Percentiles rank a stretch among this genome's conserved stretches.
Evolutionary conservation across 1,284 basidiomycete genomes (phyloP).

Genomic region (Rhizoctonia solani): DNA sequence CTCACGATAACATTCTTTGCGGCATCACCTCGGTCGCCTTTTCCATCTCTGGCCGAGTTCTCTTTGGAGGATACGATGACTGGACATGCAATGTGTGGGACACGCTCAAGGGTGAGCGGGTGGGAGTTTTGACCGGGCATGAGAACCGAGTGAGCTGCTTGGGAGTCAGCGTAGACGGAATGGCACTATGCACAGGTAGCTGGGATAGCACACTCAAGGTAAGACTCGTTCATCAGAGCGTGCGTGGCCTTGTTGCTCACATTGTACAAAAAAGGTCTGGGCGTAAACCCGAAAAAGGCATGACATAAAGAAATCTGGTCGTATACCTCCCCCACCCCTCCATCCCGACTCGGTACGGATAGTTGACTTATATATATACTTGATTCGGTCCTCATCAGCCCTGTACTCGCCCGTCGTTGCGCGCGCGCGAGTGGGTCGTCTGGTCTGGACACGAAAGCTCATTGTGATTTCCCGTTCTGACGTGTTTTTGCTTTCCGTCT

Average conservation of each 20-base stretch:
- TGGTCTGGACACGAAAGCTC: too few species aligned
- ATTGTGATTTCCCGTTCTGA: too few species aligned
- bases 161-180: conserved; percentile 93
- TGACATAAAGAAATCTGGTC: too few species aligned
- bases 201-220: conserved; percentile 98
- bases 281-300: conserved; percentile 46
- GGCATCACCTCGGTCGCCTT: conserved; percentile 99
- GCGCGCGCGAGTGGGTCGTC: too few species aligned
- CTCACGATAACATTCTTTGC: conserved; percentile 97
- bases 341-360: too few species aligned
- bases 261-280: conserved; percentile 53
- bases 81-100: conserved; percentile 99
- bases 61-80: conserved; percentile 99
- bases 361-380: too few species aligned
- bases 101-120: conserved; percentile 95
- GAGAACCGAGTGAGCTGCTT: conserved; percentile 97
- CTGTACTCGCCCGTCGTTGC: too few species aligned
- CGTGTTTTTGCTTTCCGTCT: too few species aligned
- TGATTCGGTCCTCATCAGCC: too few species aligned
- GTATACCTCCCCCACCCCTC: too few species aligned
- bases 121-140: conserved; percentile 94
- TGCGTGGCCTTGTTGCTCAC: neutral
- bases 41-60: conserved; percentile 93
- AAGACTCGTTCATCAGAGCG: conserved; percentile 44
- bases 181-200: conserved; percentile 96